Conservation (phyloP, 495 filamentous ascomycete genomes). For the Gamarada debralockiae region DNA sequence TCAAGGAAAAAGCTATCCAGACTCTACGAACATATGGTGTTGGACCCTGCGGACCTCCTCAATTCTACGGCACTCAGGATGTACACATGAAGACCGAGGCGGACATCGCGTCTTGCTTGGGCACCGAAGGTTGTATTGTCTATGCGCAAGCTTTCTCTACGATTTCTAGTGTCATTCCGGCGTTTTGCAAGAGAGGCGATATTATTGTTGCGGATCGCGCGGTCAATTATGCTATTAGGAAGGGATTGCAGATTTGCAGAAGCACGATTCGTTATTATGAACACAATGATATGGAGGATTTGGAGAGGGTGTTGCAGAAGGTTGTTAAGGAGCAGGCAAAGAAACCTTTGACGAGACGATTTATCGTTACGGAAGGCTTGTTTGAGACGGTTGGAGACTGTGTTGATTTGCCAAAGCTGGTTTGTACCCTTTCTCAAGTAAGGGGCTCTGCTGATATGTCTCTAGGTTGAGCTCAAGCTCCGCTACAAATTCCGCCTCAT, state of each 20-base stretch:
- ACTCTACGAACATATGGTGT: slow-evolving; percentile 94
- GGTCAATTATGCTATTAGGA: slow-evolving; percentile 89
- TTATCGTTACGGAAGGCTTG: slow-evolving; percentile 93
- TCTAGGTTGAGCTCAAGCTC: slow-evolving; percentile 80
- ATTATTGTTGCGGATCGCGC: slow-evolving; percentile 97
- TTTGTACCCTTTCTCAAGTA: slow-evolving; percentile 31
- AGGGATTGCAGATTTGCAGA: slow-evolving; percentile 88
- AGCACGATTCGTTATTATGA: slow-evolving; percentile 92
- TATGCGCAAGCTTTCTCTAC: slow-evolving; percentile 96
- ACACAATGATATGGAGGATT: slow-evolving; percentile 92
- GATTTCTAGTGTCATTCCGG: slow-evolving; percentile 89
- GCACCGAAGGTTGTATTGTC: slow-evolving; percentile 82
- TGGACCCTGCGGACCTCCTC: slow-evolving; percentile 91
- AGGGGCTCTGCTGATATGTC: slow-evolving; percentile 14
- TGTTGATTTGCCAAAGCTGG: slow-evolving; percentile 77
- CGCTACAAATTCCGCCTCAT: slow-evolving; percentile 97
- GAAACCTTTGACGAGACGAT: slow-evolving; percentile 86
- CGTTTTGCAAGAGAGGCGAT: slow-evolving; percentile 95
- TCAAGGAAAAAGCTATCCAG: slow-evolving; percentile 92
- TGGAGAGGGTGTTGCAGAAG: slow-evolving; percentile 81
- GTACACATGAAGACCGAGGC: slow-evolving; percentile 96
- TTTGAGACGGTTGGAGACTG: slow-evolving; percentile 91
- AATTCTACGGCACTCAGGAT: slow-evolving; percentile 98
- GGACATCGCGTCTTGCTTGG: slow-evolving; percentile 86
- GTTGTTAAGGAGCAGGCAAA: slow-evolving; percentile 78